Percentiles rank a stretch among this genome's conserved stretches.
phyloP scores from a whole-genome alignment of 1,284 basidiomycete genomes.

The Rhodotorula mucilaginosa region DNA sequence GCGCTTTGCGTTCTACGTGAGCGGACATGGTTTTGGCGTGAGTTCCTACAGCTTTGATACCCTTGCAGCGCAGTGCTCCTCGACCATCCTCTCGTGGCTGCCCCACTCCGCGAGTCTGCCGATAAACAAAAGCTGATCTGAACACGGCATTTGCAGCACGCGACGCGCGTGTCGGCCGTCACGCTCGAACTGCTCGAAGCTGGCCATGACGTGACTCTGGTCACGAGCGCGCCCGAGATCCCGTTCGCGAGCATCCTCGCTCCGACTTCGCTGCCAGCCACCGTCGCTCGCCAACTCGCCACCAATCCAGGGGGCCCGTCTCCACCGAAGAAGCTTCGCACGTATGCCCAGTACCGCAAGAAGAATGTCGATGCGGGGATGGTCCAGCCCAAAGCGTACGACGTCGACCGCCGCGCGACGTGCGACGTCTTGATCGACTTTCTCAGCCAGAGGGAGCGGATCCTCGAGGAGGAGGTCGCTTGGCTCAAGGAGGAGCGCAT shows the following conservation, averaged over 20 bases:
- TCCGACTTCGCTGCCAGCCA: constrained; percentile 28
- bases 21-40: constrained; percentile 37
- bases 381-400: constrained; percentile 47
- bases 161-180: constrained; percentile 44
- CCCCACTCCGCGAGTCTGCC: not conserved
- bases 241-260: constrained; percentile 42
- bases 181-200: constrained; percentile 39
- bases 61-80: not conserved
- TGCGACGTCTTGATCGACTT: constrained; percentile 62
- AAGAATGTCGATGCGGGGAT: constrained; percentile 44
- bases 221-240: constrained; percentile 43
- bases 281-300: constrained; percentile 3
- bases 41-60: not conserved
- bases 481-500: constrained; percentile 61
- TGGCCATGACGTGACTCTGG: constrained; percentile 43
- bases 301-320: not conserved
- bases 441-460: constrained; percentile 58
- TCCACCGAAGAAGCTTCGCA: not conserved
- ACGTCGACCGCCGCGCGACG: constrained; percentile 67
- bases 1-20: constrained; percentile 29
- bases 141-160: constrained; percentile 28
- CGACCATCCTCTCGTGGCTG: not conserved
- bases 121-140: constrained; percentile 1
- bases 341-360: constrained; percentile 39
- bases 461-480: constrained; percentile 58